phyloP scores from a whole-genome alignment of 208 protist species.

The Tetramitus jugosus region DNA sequence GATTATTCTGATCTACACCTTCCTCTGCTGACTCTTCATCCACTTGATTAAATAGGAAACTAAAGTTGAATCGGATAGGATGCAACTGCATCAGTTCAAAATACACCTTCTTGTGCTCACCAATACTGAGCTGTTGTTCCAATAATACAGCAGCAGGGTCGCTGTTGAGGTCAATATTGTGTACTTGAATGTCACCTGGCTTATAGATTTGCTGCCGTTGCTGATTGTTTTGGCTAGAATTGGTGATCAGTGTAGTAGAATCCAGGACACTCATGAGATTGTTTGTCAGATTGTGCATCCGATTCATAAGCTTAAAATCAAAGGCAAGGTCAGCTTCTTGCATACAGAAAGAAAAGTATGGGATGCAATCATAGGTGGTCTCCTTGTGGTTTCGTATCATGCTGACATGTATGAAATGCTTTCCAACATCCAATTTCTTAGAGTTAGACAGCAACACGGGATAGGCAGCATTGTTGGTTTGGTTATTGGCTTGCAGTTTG shows the following conservation, averaged over 20 bases:
- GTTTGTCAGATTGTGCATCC: not conserved
- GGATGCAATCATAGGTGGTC: conserved; percentile 7
- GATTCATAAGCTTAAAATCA: not conserved
- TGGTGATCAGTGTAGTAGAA: too few species aligned
- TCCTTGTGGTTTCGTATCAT: not conserved
- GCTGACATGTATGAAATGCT: conserved; percentile 7
- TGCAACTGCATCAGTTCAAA: conserved; percentile 10
- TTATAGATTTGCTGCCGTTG: too few species aligned
- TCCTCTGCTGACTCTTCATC: too few species aligned
- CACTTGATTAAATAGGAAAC: too few species aligned
- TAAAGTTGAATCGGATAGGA: not conserved
- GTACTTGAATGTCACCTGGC: not conserved
- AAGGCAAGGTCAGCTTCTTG: not conserved
- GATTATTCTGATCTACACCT: not conserved
- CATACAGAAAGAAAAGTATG: not conserved
- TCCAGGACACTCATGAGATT: not conserved
- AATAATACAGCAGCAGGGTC: too few species aligned
- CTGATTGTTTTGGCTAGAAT: too few species aligned
- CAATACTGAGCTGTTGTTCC: too few species aligned
- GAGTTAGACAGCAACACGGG: not conserved
- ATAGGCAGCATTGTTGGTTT: not conserved
- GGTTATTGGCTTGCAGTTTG: not conserved
- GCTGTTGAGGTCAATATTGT: too few species aligned
- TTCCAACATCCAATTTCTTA: not conserved
- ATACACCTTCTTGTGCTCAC: not conserved